phyloP scores from a whole-genome alignment of 495 filamentous ascomycete genomes.

The Amphirosellinia nigrospora region DNA sequence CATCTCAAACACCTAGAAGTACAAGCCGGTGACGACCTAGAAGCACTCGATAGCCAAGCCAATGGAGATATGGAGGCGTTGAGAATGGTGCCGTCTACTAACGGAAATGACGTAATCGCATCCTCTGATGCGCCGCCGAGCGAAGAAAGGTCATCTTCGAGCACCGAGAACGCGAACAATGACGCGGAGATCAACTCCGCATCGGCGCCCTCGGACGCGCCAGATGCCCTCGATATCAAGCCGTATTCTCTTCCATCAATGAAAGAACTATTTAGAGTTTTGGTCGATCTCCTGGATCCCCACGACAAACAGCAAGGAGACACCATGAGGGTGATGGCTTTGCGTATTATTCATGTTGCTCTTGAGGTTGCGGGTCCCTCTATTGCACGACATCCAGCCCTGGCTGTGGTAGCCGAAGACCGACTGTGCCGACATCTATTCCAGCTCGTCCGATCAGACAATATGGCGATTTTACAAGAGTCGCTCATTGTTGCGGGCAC shows the following conservation, averaged over 20 bases:
- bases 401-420: conserved; percentile 89
- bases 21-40: conserved; percentile 65
- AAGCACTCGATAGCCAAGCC: conserved; percentile 64
- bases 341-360: conserved; percentile 96
- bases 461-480: conserved; percentile 88
- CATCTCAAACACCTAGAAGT: conserved; percentile 85
- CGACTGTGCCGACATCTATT: conserved; percentile 94
- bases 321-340: conserved; percentile 94
- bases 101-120: conserved; percentile 64
- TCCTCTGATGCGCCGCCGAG: conserved; percentile 52
- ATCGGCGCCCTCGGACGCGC: conserved; percentile 33
- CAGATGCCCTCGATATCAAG: conserved; percentile 65
- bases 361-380: conserved; percentile 95
- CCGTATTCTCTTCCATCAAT: conserved; percentile 96
- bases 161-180: conserved; percentile 45
- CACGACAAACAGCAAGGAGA: conserved; percentile 92
- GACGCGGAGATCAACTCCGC: conserved; percentile 31
- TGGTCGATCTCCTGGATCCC: conserved; percentile 94
- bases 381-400: conserved; percentile 88
- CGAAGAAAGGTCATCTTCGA: conserved; percentile 54
- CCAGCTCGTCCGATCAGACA: conserved; percentile 95
- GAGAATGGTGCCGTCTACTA: conserved; percentile 89
- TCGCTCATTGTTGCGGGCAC: conserved; percentile 92
- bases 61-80: conserved; percentile 73
- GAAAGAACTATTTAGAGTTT: conserved; percentile 87